Evolutionary conservation across 768 basidiomycete genomes (phyloP).

Genomic region (Mycena vitilis): DNA sequence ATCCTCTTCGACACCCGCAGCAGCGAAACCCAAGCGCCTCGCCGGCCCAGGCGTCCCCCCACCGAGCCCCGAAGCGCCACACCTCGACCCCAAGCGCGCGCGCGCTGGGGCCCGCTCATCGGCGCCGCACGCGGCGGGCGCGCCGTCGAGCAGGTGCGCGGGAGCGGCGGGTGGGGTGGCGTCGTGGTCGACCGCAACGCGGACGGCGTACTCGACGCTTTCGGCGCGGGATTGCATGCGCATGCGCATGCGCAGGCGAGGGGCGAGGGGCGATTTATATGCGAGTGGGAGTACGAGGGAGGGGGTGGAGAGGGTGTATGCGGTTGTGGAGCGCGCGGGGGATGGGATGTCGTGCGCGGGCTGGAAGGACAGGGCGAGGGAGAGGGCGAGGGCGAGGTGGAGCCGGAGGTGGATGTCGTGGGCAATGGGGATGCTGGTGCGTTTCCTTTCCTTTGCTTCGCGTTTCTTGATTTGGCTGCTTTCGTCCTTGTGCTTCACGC

Average conservation of each 20-base stretch:
- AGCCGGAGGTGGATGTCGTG: conserved; percentile 10
- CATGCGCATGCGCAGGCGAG: too few species aligned
- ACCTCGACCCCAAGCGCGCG: background rate
- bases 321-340: conserved; percentile 25
- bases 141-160: conserved; percentile 12
- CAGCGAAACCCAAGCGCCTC: too few species aligned
- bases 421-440: background rate
- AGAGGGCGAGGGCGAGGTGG: conserved; percentile 39
- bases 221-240: too few species aligned
- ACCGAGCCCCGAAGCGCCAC: conserved; percentile 3
- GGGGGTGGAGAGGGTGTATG: conserved; percentile 12
- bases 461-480: background rate
- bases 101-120: conserved; percentile 31
- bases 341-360: conserved; percentile 15
- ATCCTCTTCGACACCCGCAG: background rate
- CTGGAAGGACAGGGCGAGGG: too few species aligned
- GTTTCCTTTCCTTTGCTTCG: background rate
- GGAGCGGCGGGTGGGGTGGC: conserved; percentile 27
- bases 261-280: background rate
- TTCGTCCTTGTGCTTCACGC: too few species aligned
- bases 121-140: conserved; percentile 26
- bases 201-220: too few species aligned
- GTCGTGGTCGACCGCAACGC: background rate
- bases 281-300: background rate
- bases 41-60: too few species aligned